Percentiles rank a stretch among this genome's conserved stretches.
Conservation (phyloP, 495 filamentous ascomycete species). For the Penicillium riverlandense region DNA sequence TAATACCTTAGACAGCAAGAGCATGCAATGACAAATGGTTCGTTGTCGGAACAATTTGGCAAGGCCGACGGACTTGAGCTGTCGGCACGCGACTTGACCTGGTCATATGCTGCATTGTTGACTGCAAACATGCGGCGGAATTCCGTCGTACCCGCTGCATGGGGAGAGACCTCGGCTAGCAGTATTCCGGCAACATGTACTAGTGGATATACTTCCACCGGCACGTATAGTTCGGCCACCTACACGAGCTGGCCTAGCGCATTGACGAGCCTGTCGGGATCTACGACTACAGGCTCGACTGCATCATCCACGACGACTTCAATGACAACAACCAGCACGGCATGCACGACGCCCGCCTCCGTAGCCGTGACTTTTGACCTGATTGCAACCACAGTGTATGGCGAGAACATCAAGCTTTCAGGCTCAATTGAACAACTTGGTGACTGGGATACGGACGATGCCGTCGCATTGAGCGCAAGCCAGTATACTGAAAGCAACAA, state of each 20-base stretch:
- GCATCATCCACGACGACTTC: conserved; percentile 23
- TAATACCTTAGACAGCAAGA: conserved; percentile 14
- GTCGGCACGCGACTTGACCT: conserved; percentile 49
- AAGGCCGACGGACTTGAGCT: conserved; percentile 41
- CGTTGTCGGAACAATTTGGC: conserved; percentile 55
- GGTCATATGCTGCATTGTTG: conserved; percentile 46
- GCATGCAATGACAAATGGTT: conserved; percentile 43
- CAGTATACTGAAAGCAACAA: conserved; percentile 49
- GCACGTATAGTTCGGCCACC: conserved; percentile 52
- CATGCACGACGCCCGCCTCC: conserved; percentile 35
- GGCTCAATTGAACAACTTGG: conserved; percentile 51
- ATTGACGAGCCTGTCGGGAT: conserved; percentile 29
- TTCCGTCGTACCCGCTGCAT: conserved; percentile 45
- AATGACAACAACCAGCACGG: conserved; percentile 17
- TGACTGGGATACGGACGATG: conserved; percentile 45
- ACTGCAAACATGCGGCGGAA: conserved; percentile 43
- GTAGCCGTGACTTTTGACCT: conserved; percentile 56
- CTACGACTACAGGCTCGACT: conserved; percentile 25
- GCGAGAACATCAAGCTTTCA: conserved; percentile 52
- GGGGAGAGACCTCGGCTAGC: conserved; percentile 44
- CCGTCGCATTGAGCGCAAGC: conserved; percentile 43
- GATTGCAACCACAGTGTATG: conserved; percentile 44
- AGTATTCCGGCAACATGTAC: conserved; percentile 49
- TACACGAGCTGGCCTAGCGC: conserved; percentile 48
- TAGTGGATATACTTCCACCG: conserved; percentile 32